Evolutionary conservation across 495 filamentous ascomycete species (phyloP).

Genomic region (Neurospora tetrasperma): DNA sequence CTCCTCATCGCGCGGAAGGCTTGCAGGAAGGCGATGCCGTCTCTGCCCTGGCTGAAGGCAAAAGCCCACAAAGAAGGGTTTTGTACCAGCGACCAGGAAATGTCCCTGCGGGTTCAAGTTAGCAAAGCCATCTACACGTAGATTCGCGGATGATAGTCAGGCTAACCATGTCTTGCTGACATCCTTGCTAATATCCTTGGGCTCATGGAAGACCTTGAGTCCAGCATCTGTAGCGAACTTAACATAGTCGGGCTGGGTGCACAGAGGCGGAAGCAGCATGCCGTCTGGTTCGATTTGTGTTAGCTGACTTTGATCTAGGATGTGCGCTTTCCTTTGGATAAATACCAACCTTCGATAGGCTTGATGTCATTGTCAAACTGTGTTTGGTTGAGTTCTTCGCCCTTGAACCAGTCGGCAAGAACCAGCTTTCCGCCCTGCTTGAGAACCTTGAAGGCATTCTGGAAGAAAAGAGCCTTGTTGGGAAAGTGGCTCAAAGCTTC

Average conservation of each 20-base stretch:
- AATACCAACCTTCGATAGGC: constrained; percentile 39
- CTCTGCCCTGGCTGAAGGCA: constrained; percentile 45
- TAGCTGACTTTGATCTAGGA: background rate
- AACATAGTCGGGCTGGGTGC: constrained; percentile 41
- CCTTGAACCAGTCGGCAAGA: constrained; percentile 48
- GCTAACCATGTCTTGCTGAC: constrained; percentile 50
- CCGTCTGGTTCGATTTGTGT: constrained; percentile 30
- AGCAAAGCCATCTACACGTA: too few species aligned
- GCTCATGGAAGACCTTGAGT: constrained; percentile 28
- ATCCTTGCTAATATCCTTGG: constrained; percentile 46
- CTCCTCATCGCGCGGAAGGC: constrained; percentile 49
- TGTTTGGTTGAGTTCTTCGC: constrained; percentile 29
- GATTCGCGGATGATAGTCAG: too few species aligned
- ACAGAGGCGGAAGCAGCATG: constrained; percentile 46
- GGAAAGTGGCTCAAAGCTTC: constrained; percentile 50
- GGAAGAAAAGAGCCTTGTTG: constrained; percentile 45
- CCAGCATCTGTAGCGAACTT: constrained; percentile 34
- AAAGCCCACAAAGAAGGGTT: constrained; percentile 48
- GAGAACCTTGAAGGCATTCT: constrained; percentile 34
- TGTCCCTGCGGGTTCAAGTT: constrained; percentile 34
- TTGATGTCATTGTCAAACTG: constrained; percentile 41
- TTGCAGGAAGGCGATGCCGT: constrained; percentile 48
- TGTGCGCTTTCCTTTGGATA: background rate
- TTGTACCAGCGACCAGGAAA: constrained; percentile 48
- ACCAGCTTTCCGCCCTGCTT: constrained; percentile 36